These are phyloP conservation scores for Camellia sinensis DNA, from an alignment of 148 eudicot species.

Conservation along the genomic window DNA sequence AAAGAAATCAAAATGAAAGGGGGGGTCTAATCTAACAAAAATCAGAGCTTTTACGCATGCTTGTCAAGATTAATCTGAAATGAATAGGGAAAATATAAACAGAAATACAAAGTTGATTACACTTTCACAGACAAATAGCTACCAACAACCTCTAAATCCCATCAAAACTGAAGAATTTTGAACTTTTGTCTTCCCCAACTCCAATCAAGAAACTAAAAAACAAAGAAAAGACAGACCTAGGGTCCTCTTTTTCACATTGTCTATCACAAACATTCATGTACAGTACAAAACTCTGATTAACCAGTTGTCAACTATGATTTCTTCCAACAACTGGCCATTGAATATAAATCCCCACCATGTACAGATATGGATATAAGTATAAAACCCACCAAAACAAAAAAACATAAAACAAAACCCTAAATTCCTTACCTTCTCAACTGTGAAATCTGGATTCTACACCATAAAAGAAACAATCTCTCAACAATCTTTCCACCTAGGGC, in stretches of 20 bases:
- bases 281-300: constrained; percentile 4
- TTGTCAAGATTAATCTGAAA: neutral
- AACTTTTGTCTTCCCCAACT: neutral
- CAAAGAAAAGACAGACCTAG: neutral
- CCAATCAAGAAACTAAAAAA: constrained; percentile 4
- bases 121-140: neutral
- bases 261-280: constrained; percentile 14
- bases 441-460: neutral
- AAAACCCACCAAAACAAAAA: neutral
- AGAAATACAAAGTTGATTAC: neutral
- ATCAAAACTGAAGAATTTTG: constrained; percentile 2
- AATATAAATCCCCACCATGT: constrained; percentile 11
- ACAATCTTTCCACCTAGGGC: constrained; percentile 61
- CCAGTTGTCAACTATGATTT: constrained; percentile 5
- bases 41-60: too few relatives aligned
- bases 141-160: neutral
- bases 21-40: neutral
- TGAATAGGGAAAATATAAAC: neutral
- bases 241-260: neutral
- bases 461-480: constrained; percentile 8
- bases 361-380: neutral
- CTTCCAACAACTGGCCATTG: neutral
- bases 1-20: neutral
- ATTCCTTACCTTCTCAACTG: constrained; percentile 25
- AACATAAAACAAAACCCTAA: neutral